Evolutionary conservation across 495 filamentous ascomycete species (phyloP).

Genomic region (Bacidia gigantensis): DNA sequence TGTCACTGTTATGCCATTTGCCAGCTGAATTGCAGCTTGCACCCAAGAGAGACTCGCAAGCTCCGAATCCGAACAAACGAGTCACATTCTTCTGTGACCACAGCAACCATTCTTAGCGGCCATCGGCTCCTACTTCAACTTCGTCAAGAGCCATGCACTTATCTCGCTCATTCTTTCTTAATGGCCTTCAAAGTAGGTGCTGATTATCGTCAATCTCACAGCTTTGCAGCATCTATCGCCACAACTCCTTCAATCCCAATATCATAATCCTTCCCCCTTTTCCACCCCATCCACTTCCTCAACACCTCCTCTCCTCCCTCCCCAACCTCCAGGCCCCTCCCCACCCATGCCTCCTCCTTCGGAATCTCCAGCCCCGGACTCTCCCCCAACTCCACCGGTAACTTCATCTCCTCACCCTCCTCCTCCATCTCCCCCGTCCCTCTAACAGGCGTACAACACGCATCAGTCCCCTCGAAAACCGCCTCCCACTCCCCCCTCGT

Average conservation of each 20-base stretch:
- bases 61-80: no score
- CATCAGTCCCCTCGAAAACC: constrained; percentile 79
- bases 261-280: constrained; percentile 51
- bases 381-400: constrained; percentile 51
- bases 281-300: constrained; percentile 67
- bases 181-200: no score
- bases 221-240: constrained; percentile 34
- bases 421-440: constrained; percentile 56
- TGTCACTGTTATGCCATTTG: no score
- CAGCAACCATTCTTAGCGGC: no score
- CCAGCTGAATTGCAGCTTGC: no score
- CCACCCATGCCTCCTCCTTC: constrained; percentile 48
- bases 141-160: no score
- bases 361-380: constrained; percentile 49
- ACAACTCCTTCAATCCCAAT: constrained; percentile 46
- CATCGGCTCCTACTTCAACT: no score
- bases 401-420: constrained; percentile 58
- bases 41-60: no score
- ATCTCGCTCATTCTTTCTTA: no score
- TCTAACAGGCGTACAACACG: constrained; percentile 80
- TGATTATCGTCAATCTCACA: no score
- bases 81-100: no score
- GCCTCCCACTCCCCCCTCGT: constrained; percentile 70
- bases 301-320: constrained; percentile 58
- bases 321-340: constrained; percentile 45